Percentiles rank a stretch among this genome's conserved stretches.
Conservation (phyloP, 768 basidiomycete species). For the Russula olivacea region DNA sequence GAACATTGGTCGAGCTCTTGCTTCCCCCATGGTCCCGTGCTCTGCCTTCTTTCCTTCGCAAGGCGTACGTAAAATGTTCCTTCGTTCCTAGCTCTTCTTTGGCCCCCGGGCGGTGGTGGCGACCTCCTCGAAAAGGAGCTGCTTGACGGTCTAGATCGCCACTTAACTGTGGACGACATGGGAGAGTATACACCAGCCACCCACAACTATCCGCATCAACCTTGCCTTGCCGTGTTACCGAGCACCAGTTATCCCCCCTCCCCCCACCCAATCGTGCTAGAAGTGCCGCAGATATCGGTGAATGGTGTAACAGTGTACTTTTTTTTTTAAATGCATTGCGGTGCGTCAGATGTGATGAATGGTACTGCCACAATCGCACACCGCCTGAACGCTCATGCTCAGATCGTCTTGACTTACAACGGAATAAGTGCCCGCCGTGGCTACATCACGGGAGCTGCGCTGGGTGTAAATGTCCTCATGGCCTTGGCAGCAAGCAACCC, state of each 20-base stretch:
- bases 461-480: conserved; percentile 8
- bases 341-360: background rate
- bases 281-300: background rate
- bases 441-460: conserved; percentile 3
- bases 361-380: background rate
- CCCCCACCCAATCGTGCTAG: background rate
- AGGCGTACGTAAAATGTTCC: background rate
- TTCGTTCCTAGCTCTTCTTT: conserved; percentile 11
- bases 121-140: background rate
- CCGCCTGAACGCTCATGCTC: background rate
- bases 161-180: background rate
- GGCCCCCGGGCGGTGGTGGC: conserved; percentile 1
- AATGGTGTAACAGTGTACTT: background rate
- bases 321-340: background rate
- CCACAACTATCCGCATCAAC: background rate
- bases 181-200: background rate
- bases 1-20: background rate
- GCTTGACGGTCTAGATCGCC: background rate
- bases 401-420: conserved; percentile 3
- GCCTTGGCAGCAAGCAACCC: background rate
- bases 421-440: background rate
- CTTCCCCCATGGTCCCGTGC: background rate
- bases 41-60: background rate
- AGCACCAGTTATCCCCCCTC: background rate
- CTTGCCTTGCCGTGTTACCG: background rate